These are phyloP conservation scores for Alternaria atra DNA, from an alignment of 2,329 filamentous ascomycete genomes.

Conservation along the genomic window DNA sequence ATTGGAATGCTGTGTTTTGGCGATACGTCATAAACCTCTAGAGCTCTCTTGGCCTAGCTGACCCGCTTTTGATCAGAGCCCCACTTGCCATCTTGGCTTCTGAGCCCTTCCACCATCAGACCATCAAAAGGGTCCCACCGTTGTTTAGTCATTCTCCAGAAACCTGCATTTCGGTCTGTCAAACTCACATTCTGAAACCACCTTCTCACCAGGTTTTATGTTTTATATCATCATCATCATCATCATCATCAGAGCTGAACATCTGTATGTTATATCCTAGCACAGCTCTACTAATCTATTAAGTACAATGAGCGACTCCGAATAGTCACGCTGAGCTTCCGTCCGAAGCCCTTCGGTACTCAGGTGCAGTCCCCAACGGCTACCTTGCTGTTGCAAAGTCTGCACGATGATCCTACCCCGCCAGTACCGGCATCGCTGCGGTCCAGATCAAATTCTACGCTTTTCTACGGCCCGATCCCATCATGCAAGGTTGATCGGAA, in stretches of 20 bases:
- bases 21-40: neutral
- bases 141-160: neutral
- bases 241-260: too few species aligned
- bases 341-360: neutral
- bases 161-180: neutral
- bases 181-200: neutral
- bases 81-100: neutral
- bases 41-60: neutral
- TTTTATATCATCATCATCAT: too few species aligned
- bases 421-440: too few species aligned
- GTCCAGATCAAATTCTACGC: neutral
- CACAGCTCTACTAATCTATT: neutral
- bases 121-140: neutral
- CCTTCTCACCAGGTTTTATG: fast-evolving
- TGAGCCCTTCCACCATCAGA: neutral
- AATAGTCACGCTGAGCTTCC: neutral
- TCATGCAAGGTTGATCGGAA: neutral
- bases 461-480: neutral
- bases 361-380: neutral
- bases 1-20: neutral
- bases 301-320: neutral
- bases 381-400: neutral
- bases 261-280: neutral
- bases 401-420: neutral
- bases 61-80: neutral